Evolutionary conservation across 202 grass and related monocot species (phyloP).

Genomic region (Sporobolus alterniflorus): DNA sequence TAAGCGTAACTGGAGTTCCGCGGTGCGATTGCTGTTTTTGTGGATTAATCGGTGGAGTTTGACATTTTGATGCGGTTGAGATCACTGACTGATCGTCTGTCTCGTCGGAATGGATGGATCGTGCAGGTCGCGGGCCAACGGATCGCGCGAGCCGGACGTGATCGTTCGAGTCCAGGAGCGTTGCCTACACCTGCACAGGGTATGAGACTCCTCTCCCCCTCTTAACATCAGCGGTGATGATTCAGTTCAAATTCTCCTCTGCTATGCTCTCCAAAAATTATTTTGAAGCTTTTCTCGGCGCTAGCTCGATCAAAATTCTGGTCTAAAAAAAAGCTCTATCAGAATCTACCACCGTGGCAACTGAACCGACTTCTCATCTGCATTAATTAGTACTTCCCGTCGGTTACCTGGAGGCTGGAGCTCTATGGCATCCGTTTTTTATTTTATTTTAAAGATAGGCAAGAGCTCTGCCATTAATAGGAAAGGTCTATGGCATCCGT

Average conservation of each 20-base stretch:
- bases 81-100: not conserved
- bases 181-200: slow-evolving; percentile 80
- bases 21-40: not conserved
- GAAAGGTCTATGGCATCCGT: too few relatives aligned
- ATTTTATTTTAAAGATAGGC: too few relatives aligned
- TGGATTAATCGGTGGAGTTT: not conserved
- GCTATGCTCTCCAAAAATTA: not conserved
- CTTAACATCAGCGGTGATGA: not conserved
- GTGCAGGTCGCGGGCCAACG: slow-evolving; percentile 65
- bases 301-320: not conserved
- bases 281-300: not conserved
- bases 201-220: slow-evolving; percentile 10
- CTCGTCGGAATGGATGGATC: not conserved
- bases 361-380: not conserved
- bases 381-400: not conserved
- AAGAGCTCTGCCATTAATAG: too few relatives aligned
- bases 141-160: slow-evolving; percentile 63
- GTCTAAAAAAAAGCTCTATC: too few relatives aligned
- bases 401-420: slow-evolving; percentile 10
- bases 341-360: not conserved
- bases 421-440: slow-evolving; percentile 18
- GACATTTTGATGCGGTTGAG: too few relatives aligned
- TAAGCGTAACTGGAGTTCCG: not conserved
- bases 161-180: slow-evolving; percentile 70
- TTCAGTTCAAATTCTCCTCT: not conserved